phyloP scores from a whole-genome alignment of 1,284 basidiomycete species.

The Melanopsichium pennsylvanicum region DNA sequence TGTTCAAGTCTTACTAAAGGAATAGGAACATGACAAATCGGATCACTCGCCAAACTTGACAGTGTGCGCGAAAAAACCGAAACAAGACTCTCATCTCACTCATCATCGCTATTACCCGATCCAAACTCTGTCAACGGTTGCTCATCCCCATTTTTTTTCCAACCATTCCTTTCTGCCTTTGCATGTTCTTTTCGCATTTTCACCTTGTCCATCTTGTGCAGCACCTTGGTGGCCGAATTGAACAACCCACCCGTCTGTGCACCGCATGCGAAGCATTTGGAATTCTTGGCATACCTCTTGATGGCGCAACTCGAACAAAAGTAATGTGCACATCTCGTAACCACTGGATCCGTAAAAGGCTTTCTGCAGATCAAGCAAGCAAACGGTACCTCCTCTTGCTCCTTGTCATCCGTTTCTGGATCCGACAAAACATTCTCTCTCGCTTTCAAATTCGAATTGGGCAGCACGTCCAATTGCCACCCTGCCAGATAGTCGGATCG shows the following conservation, averaged over 20 bases:
- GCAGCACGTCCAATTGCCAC: constrained; percentile 79
- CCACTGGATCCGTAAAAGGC: constrained; percentile 91
- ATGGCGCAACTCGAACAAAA: constrained; percentile 92
- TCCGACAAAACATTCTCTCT: constrained; percentile 45
- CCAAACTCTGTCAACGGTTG: constrained; percentile 35
- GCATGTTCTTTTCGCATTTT: constrained; percentile 29
- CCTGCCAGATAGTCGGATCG: constrained; percentile 84
- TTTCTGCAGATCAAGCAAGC: constrained; percentile 96
- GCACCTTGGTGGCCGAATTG: constrained; percentile 83
- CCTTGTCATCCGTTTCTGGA: constrained; percentile 67
- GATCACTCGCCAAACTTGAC: no score
- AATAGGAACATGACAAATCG: no score
- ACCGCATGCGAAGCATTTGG: constrained; percentile 94
- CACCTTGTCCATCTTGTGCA: constrained; percentile 72
- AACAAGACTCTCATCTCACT: no score
- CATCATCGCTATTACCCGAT: constrained; percentile 19
- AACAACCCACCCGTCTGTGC: constrained; percentile 92
- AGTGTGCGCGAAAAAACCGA: no score
- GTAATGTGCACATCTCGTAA: constrained; percentile 95
- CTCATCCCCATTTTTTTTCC: constrained; percentile 1
- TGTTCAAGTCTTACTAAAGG: no score
- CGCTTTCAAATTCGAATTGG: constrained; percentile 41
- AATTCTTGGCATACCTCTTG: constrained; percentile 88
- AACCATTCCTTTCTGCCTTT: constrained; percentile 27
- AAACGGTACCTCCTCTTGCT: constrained; percentile 87